phyloP scores from a whole-genome alignment of 1,284 basidiomycete genomes.

The Filobasidium uniguttulatum region DNA sequence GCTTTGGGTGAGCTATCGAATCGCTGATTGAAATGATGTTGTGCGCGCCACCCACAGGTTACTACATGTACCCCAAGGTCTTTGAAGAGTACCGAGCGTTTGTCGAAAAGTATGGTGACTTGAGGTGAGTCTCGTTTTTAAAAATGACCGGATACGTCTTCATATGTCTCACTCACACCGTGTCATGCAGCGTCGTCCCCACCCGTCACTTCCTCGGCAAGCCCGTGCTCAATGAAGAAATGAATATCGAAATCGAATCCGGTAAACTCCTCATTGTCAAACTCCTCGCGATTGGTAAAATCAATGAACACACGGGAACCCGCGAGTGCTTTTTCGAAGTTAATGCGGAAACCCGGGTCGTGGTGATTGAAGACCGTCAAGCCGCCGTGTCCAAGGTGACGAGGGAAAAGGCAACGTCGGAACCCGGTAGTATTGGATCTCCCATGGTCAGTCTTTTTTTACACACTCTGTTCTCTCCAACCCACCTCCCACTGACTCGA shows the following conservation, averaged over 20 bases:
- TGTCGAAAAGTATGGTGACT: slow-evolving; percentile 86
- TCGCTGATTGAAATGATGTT: too few relatives aligned
- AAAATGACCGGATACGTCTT: slow-evolving; percentile 2
- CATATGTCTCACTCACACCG: not conserved
- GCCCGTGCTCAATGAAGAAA: slow-evolving; percentile 83
- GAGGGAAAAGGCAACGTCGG: slow-evolving; percentile 81
- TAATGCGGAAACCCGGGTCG: slow-evolving; percentile 88
- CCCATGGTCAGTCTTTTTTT: slow-evolving; percentile 49
- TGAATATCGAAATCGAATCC: slow-evolving; percentile 91
- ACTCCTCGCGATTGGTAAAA: slow-evolving; percentile 84
- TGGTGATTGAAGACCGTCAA: slow-evolving; percentile 86
- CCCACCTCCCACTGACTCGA: slow-evolving; percentile 1
- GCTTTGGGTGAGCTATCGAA: slow-evolving; percentile 37
- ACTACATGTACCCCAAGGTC: slow-evolving; percentile 54
- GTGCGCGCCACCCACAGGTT: too few relatives aligned
- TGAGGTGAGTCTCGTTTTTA: slow-evolving; percentile 47
- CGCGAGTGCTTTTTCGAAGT: slow-evolving; percentile 97
- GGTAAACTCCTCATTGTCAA: slow-evolving; percentile 96
- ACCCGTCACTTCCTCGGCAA: slow-evolving; percentile 95
- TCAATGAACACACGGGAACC: slow-evolving; percentile 78
- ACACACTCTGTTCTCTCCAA: not conserved
- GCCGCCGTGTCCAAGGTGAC: slow-evolving; percentile 88
- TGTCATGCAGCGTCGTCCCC: slow-evolving; percentile 57
- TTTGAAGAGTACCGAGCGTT: slow-evolving; percentile 84
- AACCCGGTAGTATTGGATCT: slow-evolving; percentile 89